Percentiles rank a stretch among this genome's conserved stretches.
These are phyloP conservation scores for Corymbia citriodora DNA, from an alignment of 441 rosid species.

Conservation along the genomic window DNA sequence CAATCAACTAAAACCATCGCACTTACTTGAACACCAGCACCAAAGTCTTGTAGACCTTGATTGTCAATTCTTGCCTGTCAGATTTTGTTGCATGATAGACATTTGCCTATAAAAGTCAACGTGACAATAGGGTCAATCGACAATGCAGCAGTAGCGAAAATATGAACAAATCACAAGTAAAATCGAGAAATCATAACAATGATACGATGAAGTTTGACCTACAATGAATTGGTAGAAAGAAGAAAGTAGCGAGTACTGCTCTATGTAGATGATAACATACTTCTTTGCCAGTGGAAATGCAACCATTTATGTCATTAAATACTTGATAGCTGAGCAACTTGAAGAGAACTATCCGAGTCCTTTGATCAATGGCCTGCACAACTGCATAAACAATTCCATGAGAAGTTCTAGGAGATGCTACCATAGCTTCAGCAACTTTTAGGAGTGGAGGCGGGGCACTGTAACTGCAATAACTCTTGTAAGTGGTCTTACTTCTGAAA, in stretches of 20 bases:
- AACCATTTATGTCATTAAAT: background rate
- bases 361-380: background rate
- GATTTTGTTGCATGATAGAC: background rate
- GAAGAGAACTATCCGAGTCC: background rate
- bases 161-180: too few relatives aligned
- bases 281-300: background rate
- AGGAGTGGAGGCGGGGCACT: background rate
- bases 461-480: background rate
- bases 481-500: background rate
- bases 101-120: background rate
- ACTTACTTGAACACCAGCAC: background rate
- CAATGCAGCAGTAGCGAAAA: background rate
- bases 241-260: background rate
- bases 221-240: background rate
- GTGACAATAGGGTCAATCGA: background rate
- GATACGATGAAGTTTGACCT: background rate
- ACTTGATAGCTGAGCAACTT: rapidly evolving
- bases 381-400: background rate
- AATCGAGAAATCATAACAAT: too few relatives aligned
- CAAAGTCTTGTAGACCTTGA: background rate
- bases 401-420: background rate
- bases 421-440: background rate
- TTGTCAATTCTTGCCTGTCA: background rate
- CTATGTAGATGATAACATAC: background rate
- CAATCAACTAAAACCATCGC: background rate